Conservation (phyloP, 495 filamentous ascomycete species). For the Lichenothelia convexa region DNA sequence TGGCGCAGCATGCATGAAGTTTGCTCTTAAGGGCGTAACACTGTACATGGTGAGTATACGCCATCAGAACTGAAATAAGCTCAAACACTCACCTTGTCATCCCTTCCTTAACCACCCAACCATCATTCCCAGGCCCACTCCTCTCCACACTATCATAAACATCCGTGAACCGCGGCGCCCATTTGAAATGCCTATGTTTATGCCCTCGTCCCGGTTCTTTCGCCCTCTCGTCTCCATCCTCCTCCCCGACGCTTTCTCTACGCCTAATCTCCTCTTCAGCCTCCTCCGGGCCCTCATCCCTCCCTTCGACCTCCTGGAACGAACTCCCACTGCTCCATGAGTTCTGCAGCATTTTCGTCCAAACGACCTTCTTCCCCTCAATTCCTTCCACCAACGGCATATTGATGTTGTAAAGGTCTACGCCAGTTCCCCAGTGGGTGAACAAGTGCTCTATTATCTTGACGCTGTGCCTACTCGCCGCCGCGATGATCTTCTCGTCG, state of each 20-base stretch:
- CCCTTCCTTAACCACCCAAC: constrained; percentile 78
- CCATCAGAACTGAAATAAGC: not conserved
- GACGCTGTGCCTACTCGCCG: constrained; percentile 50
- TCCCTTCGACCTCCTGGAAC: constrained; percentile 52
- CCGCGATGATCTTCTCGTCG: constrained; percentile 57
- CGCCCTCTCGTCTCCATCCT: constrained; percentile 11
- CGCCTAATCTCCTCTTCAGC: constrained; percentile 35
- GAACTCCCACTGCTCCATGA: constrained; percentile 67
- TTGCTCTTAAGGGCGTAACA: constrained; percentile 78
- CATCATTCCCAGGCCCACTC: constrained; percentile 70
- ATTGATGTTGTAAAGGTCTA: constrained; percentile 77
- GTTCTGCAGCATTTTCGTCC: constrained; percentile 73
- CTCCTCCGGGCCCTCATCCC: constrained; percentile 38
- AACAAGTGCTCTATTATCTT: constrained; percentile 59
- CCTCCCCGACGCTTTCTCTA: constrained; percentile 29
- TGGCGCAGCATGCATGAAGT: constrained; percentile 61
- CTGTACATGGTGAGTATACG: constrained; percentile 23
- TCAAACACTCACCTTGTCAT: constrained; percentile 57
- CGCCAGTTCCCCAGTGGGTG: constrained; percentile 46
- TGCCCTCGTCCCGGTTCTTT: constrained; percentile 20
- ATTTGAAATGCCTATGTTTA: constrained; percentile 78
- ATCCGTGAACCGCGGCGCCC: constrained; percentile 74
- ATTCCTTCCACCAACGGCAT: constrained; percentile 59
- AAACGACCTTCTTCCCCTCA: constrained; percentile 48
- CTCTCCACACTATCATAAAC: constrained; percentile 71